phyloP scores from a whole-genome alignment of 352 stramenopile genomes.

The Phytophthora tubulina region DNA sequence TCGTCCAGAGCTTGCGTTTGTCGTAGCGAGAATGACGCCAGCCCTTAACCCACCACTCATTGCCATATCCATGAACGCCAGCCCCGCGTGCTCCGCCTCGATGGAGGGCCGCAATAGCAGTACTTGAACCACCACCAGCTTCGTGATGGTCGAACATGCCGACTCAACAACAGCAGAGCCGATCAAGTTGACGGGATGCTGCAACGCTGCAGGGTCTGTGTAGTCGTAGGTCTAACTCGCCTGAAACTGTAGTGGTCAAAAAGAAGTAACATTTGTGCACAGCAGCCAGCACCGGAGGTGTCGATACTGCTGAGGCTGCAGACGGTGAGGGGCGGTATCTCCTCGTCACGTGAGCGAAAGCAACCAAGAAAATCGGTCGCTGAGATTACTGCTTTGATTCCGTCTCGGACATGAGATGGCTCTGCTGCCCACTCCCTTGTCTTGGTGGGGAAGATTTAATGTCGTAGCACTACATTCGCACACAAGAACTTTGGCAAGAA shows the following conservation, averaged over 20 bases:
- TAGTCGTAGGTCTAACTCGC: conserved; percentile 32
- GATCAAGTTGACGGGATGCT: conserved; percentile 26
- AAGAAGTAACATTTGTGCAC: conserved; percentile 37
- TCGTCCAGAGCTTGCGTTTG: conserved; percentile 36
- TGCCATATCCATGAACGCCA: conserved; percentile 42
- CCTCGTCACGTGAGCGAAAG: conserved; percentile 29
- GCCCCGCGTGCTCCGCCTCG: conserved; percentile 34
- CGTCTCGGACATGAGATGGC: conserved; percentile 7
- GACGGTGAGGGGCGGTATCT: conserved; percentile 11
- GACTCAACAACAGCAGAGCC: conserved; percentile 22
- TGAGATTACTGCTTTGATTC: conserved; percentile 34
- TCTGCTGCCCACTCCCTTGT: conserved; percentile 33
- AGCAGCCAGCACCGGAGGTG: conserved; percentile 19
- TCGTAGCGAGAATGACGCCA: conserved; percentile 10
- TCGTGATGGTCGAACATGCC: conserved; percentile 29
- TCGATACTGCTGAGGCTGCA: not conserved
- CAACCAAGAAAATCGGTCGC: conserved; percentile 38
- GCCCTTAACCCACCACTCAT: conserved; percentile 3
- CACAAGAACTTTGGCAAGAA: conserved; percentile 19
- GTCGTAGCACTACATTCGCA: conserved; percentile 15
- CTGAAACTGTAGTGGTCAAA: not conserved
- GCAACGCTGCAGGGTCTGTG: conserved; percentile 23
- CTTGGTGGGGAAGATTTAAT: conserved; percentile 25
- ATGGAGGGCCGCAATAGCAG: conserved; percentile 38
- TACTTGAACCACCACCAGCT: conserved; percentile 30